These are phyloP conservation scores for Wilhelminamyces savonicus DNA, from an alignment of 805 yeast species.

Conservation along the genomic window DNA sequence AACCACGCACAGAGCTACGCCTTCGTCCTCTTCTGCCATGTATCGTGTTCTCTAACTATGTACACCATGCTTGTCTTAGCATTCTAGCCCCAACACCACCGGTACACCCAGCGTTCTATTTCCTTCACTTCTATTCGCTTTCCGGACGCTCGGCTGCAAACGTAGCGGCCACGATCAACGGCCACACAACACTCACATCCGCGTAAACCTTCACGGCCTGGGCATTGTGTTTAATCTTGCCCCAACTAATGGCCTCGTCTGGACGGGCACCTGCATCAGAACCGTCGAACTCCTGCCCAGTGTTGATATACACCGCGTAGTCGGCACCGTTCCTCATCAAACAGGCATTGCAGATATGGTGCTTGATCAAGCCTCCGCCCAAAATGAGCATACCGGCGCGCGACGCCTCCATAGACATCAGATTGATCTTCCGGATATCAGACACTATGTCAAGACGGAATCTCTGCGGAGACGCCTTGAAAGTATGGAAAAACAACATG, in stretches of 20 bases:
- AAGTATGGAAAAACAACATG: conserved; percentile 97
- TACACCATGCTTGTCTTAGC: too few relatives aligned
- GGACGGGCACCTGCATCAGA: conserved; percentile 99
- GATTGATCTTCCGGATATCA: conserved; percentile 86
- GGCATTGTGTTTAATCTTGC: conserved; percentile 95
- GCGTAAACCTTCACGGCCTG: conserved; percentile 87
- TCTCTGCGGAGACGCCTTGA: conserved; percentile 87
- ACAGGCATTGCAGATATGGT: conserved; percentile 96
- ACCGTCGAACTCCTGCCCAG: conserved; percentile 98
- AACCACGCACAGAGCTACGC: too few relatives aligned
- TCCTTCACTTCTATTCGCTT: too few relatives aligned
- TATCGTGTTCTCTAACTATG: too few relatives aligned
- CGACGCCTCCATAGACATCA: conserved; percentile 91
- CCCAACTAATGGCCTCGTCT: conserved; percentile 99
- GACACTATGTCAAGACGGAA: conserved; percentile 87
- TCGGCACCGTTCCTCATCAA: conserved; percentile 99
- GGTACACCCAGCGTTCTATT: too few relatives aligned
- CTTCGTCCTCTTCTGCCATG: too few relatives aligned
- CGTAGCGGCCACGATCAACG: conserved; percentile 95
- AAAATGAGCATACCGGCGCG: conserved; percentile 93
- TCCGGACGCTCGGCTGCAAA: conserved; percentile 61
- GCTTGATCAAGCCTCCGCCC: conserved; percentile 96
- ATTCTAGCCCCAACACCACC: too few relatives aligned
- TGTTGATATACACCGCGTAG: conserved; percentile 92
- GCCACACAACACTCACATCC: conserved; percentile 92